Evolutionary conservation across 2,329 filamentous ascomycete genomes (phyloP).

Genomic region (Colletotrichum gloeosporioides): DNA sequence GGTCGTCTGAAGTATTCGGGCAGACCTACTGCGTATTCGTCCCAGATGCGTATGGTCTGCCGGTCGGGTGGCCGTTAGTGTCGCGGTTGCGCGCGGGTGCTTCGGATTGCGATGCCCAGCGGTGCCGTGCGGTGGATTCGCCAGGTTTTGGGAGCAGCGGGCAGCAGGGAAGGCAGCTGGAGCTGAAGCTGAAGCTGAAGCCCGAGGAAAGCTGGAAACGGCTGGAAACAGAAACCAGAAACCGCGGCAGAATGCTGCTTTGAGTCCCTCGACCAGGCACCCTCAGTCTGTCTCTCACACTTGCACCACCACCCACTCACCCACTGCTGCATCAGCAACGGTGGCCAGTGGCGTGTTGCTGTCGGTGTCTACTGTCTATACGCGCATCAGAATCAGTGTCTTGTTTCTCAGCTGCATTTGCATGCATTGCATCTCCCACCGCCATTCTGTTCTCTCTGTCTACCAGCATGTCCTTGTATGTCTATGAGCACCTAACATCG

Average conservation of each 20-base stretch:
- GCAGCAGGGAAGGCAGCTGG: slow-evolving; percentile 15
- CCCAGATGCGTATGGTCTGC: slow-evolving; percentile 8
- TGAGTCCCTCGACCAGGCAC: neutral
- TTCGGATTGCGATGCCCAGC: slow-evolving; percentile 8
- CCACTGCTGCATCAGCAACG: neutral
- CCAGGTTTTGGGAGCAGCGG: neutral
- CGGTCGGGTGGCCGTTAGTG: slow-evolving; percentile 6
- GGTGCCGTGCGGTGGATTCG: neutral
- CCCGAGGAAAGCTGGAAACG: neutral
- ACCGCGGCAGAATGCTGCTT: neutral
- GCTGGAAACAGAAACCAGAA: neutral
- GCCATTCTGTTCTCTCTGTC: neutral
- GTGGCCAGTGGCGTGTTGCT: no score
- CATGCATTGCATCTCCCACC: slow-evolving; percentile 11
- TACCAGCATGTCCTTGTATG: neutral
- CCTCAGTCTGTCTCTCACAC: neutral
- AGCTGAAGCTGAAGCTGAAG: slow-evolving; percentile 17
- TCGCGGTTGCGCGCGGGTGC: slow-evolving; percentile 8
- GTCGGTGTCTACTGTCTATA: neutral
- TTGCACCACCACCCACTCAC: neutral
- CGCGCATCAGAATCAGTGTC: neutral
- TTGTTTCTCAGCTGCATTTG: slow-evolving; percentile 15
- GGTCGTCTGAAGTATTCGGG: slow-evolving; percentile 3
- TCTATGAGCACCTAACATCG: neutral
- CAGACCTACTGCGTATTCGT: slow-evolving; percentile 1